Base-by-base conservation (phyloP, 2,329 filamentous ascomycete genomes). In the Fusarium sp. region DNA sequence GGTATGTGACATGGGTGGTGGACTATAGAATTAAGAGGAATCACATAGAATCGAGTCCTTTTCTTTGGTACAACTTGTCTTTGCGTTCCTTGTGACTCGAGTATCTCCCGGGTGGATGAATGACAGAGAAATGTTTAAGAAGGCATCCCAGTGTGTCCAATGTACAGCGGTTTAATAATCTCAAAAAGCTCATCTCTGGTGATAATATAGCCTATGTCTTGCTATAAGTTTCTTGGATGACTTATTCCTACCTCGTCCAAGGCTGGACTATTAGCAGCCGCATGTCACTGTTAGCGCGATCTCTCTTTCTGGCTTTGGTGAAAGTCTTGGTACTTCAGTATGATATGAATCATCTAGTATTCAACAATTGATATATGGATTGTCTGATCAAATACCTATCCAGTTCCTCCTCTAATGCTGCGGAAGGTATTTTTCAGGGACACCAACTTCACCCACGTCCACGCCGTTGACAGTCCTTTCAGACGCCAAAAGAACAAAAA, bases 381-480 rank as follows among this genome's bases (percentile, higher is more conserved):
- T n/a, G 15, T 30, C 9, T 30, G 0, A 7, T 30, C 45, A 2
- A n/a, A 5, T 27, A 2, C 5, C 9, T 6, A 50, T 50, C 25
- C 12, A 11, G 4, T n/a, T 30, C 15, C 10, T 10, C 15, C 14
- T 47, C 14, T 25, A 25, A 25, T 47, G 20, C 14, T 25, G 43
- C 15, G 45, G 45, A n/a, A 50, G 45, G 25, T 50, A 50, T 30
- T 50, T 50, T 25, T 27, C 45, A 2, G 45, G 45, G 15, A 50
- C 25, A 50, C 45, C 45, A 30, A 30, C 45, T 30, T 50, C 45
- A 17, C 45, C 27, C 45, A 50, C 45, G 15, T 50, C 45, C 25
- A 50, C 45, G 8, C 45, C 45, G 10, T 50, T 50, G 45, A 50
- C 25, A 30, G 45, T 50, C 14, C 27, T 50, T n/a, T 50, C 45